phyloP scores from a whole-genome alignment of 352 stramenopile genomes.

The Phytophthora meadii region DNA sequence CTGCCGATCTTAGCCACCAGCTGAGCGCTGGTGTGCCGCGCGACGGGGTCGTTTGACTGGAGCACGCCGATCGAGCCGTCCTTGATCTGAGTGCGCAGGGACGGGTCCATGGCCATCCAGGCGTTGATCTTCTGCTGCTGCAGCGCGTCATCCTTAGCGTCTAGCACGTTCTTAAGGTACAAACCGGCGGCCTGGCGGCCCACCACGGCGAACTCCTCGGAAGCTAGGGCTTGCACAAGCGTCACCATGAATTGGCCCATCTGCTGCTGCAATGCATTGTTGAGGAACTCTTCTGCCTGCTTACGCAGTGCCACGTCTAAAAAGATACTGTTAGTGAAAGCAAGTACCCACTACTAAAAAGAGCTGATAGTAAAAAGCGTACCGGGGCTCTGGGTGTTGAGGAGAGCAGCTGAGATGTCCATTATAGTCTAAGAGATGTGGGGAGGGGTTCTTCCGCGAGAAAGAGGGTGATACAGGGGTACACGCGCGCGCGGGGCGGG shows the following conservation, averaged over 20 bases:
- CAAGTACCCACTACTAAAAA: not conserved
- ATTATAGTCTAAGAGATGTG: slow-evolving; percentile 41
- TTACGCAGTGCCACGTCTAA: slow-evolving; percentile 75
- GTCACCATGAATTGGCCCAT: slow-evolving; percentile 89
- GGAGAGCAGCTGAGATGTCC: slow-evolving; percentile 82
- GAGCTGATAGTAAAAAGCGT: slow-evolving; percentile 9
- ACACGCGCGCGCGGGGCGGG: not conserved
- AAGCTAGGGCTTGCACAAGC: slow-evolving; percentile 77
- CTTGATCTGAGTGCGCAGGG: slow-evolving; percentile 81
- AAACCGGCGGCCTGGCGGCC: slow-evolving; percentile 81
- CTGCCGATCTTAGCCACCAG: slow-evolving; percentile 94
- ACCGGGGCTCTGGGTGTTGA: slow-evolving; percentile 85
- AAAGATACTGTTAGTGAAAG: slow-evolving; percentile 19
- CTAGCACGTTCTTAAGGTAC: slow-evolving; percentile 89
- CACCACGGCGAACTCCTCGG: slow-evolving; percentile 80
- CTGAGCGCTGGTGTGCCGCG: slow-evolving; percentile 90
- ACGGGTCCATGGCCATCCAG: slow-evolving; percentile 79
- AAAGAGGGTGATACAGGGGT: slow-evolving; percentile 15
- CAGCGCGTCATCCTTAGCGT: slow-evolving; percentile 85
- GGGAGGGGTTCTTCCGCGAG: not conserved
- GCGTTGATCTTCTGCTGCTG: slow-evolving; percentile 82
- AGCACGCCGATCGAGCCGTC: slow-evolving; percentile 73
- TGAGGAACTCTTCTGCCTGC: slow-evolving; percentile 85
- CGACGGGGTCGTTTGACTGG: slow-evolving; percentile 64
- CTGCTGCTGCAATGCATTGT: slow-evolving; percentile 79